Conservation (phyloP, 164 flowering plant genomes). For the Piper longum region DNA sequence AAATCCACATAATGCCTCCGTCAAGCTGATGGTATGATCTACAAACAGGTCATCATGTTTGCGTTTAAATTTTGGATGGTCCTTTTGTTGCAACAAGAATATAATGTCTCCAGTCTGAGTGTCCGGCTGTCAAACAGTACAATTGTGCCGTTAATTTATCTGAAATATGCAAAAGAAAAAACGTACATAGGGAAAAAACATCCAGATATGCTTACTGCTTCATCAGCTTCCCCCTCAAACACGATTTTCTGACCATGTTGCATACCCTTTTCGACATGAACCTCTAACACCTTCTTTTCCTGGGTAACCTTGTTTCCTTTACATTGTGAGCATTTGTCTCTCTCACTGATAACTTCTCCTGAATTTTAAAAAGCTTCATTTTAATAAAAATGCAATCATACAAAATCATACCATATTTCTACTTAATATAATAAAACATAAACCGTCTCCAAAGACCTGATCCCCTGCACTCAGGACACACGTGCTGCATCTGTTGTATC, state of each 20-base stretch:
- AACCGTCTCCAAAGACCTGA: no score
- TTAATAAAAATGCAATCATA: neutral
- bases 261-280: slow-evolving; percentile 68
- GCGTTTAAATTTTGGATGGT: slow-evolving; percentile 39
- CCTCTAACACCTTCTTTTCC: slow-evolving; percentile 63
- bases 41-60: slow-evolving; percentile 33
- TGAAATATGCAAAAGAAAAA: no score
- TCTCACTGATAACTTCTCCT: slow-evolving; percentile 54
- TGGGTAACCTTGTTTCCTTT: slow-evolving; percentile 45
- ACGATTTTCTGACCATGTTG: slow-evolving; percentile 47
- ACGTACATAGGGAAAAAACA: neutral
- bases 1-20: slow-evolving; percentile 48
- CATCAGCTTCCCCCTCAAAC: slow-evolving; percentile 53
- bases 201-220: slow-evolving; percentile 25
- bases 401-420: no score
- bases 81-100: slow-evolving; percentile 37
- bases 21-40: slow-evolving; percentile 37
- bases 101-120: slow-evolving; percentile 43
- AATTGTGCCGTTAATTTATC: no score
- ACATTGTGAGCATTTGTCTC: slow-evolving; percentile 48
- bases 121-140: slow-evolving; percentile 36
- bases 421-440: no score
- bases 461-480: no score
- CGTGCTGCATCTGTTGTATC: slow-evolving; percentile 27
- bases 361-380: neutral